phyloP scores from a whole-genome alignment of 495 filamentous ascomycete species.

The Lepidopterella palustris region DNA sequence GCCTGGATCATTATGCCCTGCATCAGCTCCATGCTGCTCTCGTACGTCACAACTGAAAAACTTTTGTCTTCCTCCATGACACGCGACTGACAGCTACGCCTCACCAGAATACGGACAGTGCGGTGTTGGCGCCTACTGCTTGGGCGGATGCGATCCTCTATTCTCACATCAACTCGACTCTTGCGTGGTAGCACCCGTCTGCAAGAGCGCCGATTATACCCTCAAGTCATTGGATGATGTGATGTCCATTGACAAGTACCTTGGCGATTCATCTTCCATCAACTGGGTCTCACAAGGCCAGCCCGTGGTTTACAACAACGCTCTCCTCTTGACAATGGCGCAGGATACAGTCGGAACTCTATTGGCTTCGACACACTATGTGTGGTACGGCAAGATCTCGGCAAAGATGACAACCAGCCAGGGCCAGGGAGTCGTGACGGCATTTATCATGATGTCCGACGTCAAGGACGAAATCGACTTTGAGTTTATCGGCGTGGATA shows the following conservation, averaged over 20 bases:
- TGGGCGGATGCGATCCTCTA: slow-evolving; percentile 88
- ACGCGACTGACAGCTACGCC: slow-evolving; percentile 9
- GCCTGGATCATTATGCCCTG: slow-evolving; percentile 61
- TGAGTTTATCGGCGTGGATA: slow-evolving; percentile 81
- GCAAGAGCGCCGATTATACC: slow-evolving; percentile 64
- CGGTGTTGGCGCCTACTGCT: slow-evolving; percentile 87
- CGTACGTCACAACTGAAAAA: slow-evolving; percentile 52
- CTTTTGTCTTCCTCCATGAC: neutral
- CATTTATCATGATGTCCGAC: slow-evolving; percentile 90
- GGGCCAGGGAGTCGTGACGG: slow-evolving; percentile 83
- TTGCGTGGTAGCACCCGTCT: slow-evolving; percentile 80
- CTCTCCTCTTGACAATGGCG: slow-evolving; percentile 80
- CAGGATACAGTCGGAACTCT: slow-evolving; percentile 77
- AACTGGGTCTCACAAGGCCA: slow-evolving; percentile 87
- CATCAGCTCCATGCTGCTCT: slow-evolving; percentile 79
- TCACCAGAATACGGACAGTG: slow-evolving; percentile 86
- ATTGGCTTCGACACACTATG: slow-evolving; percentile 76
- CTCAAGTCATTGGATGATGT: slow-evolving; percentile 64
- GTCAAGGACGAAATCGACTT: slow-evolving; percentile 98
- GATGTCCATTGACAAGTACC: slow-evolving; percentile 65
- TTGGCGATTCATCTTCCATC: slow-evolving; percentile 67
- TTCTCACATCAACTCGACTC: slow-evolving; percentile 74
- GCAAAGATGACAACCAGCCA: slow-evolving; percentile 80
- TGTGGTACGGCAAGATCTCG: slow-evolving; percentile 95
- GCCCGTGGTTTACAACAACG: slow-evolving; percentile 56